Evolutionary conservation across 202 grass and related monocot genomes (phyloP), one percentile per base, ranked within the genome.

Genomic region (Eragrostis tef): DNA sequence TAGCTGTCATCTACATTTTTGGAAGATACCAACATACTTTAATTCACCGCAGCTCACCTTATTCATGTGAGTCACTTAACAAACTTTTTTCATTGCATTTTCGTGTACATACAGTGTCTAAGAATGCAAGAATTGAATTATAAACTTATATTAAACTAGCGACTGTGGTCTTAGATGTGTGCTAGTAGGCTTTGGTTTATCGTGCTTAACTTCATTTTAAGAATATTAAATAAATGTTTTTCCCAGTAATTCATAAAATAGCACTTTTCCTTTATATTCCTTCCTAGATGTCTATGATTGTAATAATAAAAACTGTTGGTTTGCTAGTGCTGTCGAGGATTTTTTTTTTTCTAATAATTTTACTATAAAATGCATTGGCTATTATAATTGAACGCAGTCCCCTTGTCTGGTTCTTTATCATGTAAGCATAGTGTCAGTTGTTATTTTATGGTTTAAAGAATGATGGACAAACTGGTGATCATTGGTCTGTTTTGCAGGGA

Each of bases 401-500:
- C 44, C 60, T 43, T 46, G 50, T 71, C 29, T 52, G 50, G 71
- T 81, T 85, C 27, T 59, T 45, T 67, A 21, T 69, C 7, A 29
- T 53, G 39, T 39, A 64, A 75, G 17, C 15, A 12, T 67, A 15
- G 15, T 41, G 12, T 22, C 53, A 71, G 47, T 60, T 45, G 54
- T 17, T 48, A 47, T 26, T 78, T 47, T 43, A 59, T 43, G 20
- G 48, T 53, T 64, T 6, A 20, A 39, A 82, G 58, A 56, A 58
- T 59, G 24, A 24, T 77, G 34, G 19, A 43, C 8, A 77, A 48
- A 58, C 19, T 7, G 19, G 61, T 77, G 49, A 45, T 67, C 13
- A 57, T 80, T 67, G 49, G 52, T 87, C 21, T 44, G 24, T 63
- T 85, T 81, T 74, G 46, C 67, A 99, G 96, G 81, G 82, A 57